Evolutionary conservation across 768 basidiomycete species (phyloP).

Genomic region (Collybia sp.): DNA sequence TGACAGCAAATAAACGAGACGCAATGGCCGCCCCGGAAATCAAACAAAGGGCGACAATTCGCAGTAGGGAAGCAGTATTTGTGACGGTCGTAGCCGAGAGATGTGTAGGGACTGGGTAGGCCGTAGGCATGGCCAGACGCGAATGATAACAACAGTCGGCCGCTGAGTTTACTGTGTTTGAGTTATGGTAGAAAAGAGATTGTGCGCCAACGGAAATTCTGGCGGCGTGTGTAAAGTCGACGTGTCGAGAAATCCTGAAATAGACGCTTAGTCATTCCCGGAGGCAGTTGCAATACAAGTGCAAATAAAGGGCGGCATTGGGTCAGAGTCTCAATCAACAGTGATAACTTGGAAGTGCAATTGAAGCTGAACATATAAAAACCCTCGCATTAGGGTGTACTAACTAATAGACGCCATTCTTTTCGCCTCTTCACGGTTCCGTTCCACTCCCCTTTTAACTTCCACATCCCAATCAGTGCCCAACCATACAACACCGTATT

Average conservation of each 20-base stretch:
- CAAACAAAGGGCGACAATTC: slow-evolving; percentile 83
- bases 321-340: too few relatives aligned
- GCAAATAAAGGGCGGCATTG: too few relatives aligned
- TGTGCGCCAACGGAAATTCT: not conserved
- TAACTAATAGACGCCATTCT: too few relatives aligned
- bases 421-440: slow-evolving; percentile 34
- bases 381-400: too few relatives aligned
- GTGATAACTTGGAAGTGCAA: too few relatives aligned
- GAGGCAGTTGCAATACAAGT: not conserved
- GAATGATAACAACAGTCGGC: slow-evolving; percentile 10
- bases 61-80: slow-evolving; percentile 87
- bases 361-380: too few relatives aligned
- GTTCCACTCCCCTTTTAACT: slow-evolving; percentile 45
- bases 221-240: slow-evolving; percentile 8
- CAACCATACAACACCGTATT: slow-evolving; percentile 57
- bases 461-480: slow-evolving; percentile 62
- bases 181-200: not conserved
- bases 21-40: slow-evolving; percentile 95
- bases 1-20: slow-evolving; percentile 93
- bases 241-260: slow-evolving; percentile 9
- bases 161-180: not conserved
- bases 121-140: slow-evolving; percentile 59
- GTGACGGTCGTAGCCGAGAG: slow-evolving; percentile 68
- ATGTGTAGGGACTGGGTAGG: slow-evolving; percentile 68
- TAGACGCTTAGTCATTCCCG: not conserved